Conservation (phyloP, 208 protist species). For the Porcisia deanei region DNA sequence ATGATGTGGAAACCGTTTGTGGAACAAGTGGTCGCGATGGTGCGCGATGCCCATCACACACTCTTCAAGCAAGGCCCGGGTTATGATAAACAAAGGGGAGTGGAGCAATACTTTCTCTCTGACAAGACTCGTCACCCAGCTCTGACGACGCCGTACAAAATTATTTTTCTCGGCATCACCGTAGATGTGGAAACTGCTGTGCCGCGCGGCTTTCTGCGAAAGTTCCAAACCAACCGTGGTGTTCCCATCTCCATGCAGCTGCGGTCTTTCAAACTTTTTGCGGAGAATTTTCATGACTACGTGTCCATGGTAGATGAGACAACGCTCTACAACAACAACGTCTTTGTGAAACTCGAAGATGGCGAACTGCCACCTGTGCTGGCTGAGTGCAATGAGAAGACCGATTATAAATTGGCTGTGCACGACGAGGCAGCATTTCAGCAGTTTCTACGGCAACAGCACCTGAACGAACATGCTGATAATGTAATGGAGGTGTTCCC, state of each 20-base stretch:
- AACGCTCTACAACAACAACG: constrained; percentile 89
- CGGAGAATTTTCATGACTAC: constrained; percentile 80
- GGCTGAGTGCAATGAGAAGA: constrained; percentile 47
- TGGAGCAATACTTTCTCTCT: constrained; percentile 75
- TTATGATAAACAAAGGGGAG: constrained; percentile 40
- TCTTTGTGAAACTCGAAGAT: constrained; percentile 78
- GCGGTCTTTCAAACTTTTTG: constrained; percentile 86
- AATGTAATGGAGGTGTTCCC: constrained; percentile 69
- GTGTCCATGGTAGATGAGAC: constrained; percentile 55
- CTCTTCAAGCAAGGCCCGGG: constrained; percentile 72
- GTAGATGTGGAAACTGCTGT: constrained; percentile 87
- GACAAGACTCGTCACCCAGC: constrained; percentile 34
- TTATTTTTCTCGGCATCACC: constrained; percentile 81
- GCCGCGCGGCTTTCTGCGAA: constrained; percentile 82
- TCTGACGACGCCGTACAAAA: constrained; percentile 65
- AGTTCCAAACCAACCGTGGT: constrained; percentile 76
- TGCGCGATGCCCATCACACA: constrained; percentile 71
- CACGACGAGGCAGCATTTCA: constrained; percentile 70
- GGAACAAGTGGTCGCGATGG: constrained; percentile 76
- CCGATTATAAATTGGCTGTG: constrained; percentile 36
- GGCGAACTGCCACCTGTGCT: constrained; percentile 80
- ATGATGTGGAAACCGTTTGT: constrained; percentile 93
- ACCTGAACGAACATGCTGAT: constrained; percentile 68
- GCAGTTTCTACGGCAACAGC: constrained; percentile 64
- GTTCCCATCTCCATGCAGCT: constrained; percentile 82